Evolutionary conservation across 176 grass and related monocot genomes (phyloP), one percentile per base, ranked within the genome.

Genomic region (Triticum turgidum): DNA sequence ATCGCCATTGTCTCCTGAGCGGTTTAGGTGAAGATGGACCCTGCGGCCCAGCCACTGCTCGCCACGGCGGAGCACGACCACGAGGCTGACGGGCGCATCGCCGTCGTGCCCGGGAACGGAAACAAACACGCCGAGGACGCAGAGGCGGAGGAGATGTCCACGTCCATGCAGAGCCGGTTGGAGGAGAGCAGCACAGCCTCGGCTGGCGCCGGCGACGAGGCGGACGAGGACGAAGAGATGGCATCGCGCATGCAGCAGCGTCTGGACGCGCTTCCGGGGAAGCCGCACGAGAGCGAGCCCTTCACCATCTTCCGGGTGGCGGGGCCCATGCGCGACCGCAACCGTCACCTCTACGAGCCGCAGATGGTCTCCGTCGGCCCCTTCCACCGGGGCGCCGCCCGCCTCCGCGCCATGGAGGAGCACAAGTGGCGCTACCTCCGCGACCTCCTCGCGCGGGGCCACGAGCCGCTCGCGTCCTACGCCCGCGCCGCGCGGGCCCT

Each of bases 361-460:
- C 86, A 84, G 80, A 81, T 85, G 85, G 18, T 95, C 13, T 91
- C 82, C 62, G 27, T 91, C 38, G 84, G 79, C 0, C 83, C 88
- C 25, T 87, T 94, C 84, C 90, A 94, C 88, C 83, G 77, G 61
- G 90, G 77, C 51, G 65, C 32, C n/a, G 76, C 41, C 18, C 38
- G 77, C 32, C 85, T 88, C 59, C 88, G 82, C 62, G 93, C 93
- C 24, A 85, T 94, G 79, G 86, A 92, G 88, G 78, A 61, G 30
- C 85, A 87, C 88, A 78, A 92, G 84, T 92, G 93, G 88, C 74
- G 88, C 21, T 79, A 79, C 77, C 67, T 86, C 82, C 83, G 90
- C 20, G 75, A 91, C 64, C 86, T 88, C 54, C 71, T 94, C 15
- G 41, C 83, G 2, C 88, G 90, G 45, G 70, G 75, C 61, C 24